Percentiles rank a stretch among this genome's conserved stretches.
phyloP scores from a whole-genome alignment of 768 basidiomycete genomes.

The Myochromella boudieri region DNA sequence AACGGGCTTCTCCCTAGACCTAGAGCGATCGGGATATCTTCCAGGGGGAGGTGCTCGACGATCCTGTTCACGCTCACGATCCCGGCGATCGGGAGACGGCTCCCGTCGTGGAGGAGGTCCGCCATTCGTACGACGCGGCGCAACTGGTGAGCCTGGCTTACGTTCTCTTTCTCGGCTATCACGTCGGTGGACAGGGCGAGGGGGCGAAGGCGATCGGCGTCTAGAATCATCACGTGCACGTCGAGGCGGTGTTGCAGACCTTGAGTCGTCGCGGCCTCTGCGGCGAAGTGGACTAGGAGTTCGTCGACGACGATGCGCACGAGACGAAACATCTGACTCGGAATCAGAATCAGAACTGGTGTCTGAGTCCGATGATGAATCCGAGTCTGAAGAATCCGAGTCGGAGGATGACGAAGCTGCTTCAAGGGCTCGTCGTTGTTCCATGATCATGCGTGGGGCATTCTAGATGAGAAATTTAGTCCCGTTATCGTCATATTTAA shows the following conservation, averaged over 20 bases:
- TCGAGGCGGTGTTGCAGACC: slow-evolving; percentile 19
- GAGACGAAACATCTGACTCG: slow-evolving; percentile 13
- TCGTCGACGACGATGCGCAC: slow-evolving; percentile 25
- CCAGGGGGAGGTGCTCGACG: slow-evolving; percentile 10
- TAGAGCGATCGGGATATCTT: slow-evolving; percentile 2
- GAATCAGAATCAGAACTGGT: slow-evolving; percentile 24
- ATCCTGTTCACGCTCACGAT: no score
- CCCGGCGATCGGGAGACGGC: slow-evolving; percentile 9
- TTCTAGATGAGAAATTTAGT: no score
- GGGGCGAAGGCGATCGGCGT: slow-evolving; percentile 11
- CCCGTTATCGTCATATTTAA: neutral
- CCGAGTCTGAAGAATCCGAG: slow-evolving; percentile 39
- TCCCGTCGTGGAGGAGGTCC: no score
- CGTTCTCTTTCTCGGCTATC: slow-evolving; percentile 6
- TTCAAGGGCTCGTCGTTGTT: slow-evolving; percentile 86
- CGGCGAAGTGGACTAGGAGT: slow-evolving; percentile 26
- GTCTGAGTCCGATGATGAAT: slow-evolving; percentile 35
- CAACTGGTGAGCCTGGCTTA: slow-evolving; percentile 10
- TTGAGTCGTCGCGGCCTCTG: slow-evolving; percentile 17
- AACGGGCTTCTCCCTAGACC: slow-evolving; percentile 19
- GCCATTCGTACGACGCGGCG: no score
- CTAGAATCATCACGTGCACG: slow-evolving; percentile 13
- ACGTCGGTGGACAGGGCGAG: slow-evolving; percentile 1
- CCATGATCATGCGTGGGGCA: slow-evolving; percentile 90
- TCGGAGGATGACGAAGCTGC: slow-evolving; percentile 53